Conservation (phyloP, 306 rosid species). For the Prunus mira region DNA sequence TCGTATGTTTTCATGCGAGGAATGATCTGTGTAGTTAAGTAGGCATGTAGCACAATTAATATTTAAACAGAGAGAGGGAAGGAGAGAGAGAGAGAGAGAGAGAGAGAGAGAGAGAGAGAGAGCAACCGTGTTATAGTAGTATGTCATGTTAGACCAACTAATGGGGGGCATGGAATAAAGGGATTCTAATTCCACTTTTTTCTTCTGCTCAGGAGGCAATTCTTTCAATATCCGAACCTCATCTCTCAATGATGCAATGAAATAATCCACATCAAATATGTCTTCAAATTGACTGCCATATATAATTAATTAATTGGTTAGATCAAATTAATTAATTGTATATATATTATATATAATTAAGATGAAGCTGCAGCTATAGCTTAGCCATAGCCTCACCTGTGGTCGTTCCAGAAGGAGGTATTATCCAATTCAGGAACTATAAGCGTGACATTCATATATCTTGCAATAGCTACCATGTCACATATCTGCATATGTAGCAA, state of each 20-base stretch:
- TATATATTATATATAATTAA: too few relatives aligned
- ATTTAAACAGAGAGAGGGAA: neutral
- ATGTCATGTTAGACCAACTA: slow-evolving; percentile 83
- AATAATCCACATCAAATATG: slow-evolving; percentile 74
- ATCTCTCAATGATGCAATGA: slow-evolving; percentile 71
- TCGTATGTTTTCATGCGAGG: slow-evolving; percentile 51
- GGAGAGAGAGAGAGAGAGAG: neutral
- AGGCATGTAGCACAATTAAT: neutral
- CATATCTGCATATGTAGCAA: slow-evolving; percentile 41
- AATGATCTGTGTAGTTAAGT: slow-evolving; percentile 40
- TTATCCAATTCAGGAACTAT: slow-evolving; percentile 71
- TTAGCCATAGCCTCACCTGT: slow-evolving; percentile 32
- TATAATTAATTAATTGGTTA: neutral
- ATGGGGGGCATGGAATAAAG: slow-evolving; percentile 66
- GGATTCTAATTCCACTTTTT: slow-evolving; percentile 46
- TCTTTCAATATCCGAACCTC: slow-evolving; percentile 67
- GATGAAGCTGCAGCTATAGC: neutral
- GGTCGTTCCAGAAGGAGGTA: slow-evolving; percentile 69
- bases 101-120: slow-evolving; percentile 3
- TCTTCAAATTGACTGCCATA: slow-evolving; percentile 73
- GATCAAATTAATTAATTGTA: neutral
- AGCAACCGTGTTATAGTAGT: slow-evolving; percentile 68
- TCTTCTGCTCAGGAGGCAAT: slow-evolving; percentile 66
- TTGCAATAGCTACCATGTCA: slow-evolving; percentile 74
- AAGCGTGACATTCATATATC: slow-evolving; percentile 57